A percentile compares a stretch with the other conserved stretches of the same genome.
These are phyloP conservation scores for Gardenia jasminoides DNA, from an alignment of 257 asterid species.

Conservation along the genomic window DNA sequence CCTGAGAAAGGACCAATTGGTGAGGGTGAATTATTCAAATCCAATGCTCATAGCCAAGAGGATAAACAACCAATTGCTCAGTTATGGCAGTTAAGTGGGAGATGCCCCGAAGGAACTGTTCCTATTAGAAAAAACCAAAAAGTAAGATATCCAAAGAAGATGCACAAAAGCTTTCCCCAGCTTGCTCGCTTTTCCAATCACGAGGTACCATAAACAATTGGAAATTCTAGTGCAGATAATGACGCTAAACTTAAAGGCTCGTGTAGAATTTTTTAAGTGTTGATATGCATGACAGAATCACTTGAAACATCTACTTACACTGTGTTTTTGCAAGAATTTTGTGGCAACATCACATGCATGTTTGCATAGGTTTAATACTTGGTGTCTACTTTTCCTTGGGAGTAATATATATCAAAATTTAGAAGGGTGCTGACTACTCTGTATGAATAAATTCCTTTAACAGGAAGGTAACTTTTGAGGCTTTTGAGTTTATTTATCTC, in stretches of 20 bases:
- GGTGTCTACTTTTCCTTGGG: neutral
- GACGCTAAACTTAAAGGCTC: too few species aligned
- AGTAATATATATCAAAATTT: neutral
- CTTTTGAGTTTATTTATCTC: neutral
- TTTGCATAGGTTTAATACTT: neutral
- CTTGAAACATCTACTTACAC: too few species aligned
- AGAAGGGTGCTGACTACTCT: too few species aligned
- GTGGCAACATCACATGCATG: too few species aligned
- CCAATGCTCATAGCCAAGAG: slow-evolving; percentile 10
- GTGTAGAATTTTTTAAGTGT: too few species aligned
- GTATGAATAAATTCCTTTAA: too few species aligned
- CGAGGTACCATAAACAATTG: slow-evolving; percentile 36
- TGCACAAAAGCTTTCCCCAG: slow-evolving; percentile 30
- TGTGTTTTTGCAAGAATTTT: too few species aligned
- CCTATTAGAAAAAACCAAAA: slow-evolving; percentile 65
- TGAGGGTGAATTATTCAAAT: slow-evolving; percentile 25
- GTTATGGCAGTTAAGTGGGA: slow-evolving; percentile 59
- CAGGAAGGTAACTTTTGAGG: too few species aligned
- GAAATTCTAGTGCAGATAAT: neutral
- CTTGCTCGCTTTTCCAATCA: slow-evolving; percentile 36
- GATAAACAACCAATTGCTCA: slow-evolving; percentile 42
- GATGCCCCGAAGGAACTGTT: slow-evolving; percentile 66
- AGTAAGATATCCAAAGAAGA: slow-evolving; percentile 55
- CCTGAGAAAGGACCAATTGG: slow-evolving; percentile 46
- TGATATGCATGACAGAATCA: neutral